Percentiles rank a stretch among this genome's conserved stretches.
These are phyloP conservation scores for Zizania palustris DNA, from an alignment of 202 grass and related monocot species.

Conservation along the genomic window DNA sequence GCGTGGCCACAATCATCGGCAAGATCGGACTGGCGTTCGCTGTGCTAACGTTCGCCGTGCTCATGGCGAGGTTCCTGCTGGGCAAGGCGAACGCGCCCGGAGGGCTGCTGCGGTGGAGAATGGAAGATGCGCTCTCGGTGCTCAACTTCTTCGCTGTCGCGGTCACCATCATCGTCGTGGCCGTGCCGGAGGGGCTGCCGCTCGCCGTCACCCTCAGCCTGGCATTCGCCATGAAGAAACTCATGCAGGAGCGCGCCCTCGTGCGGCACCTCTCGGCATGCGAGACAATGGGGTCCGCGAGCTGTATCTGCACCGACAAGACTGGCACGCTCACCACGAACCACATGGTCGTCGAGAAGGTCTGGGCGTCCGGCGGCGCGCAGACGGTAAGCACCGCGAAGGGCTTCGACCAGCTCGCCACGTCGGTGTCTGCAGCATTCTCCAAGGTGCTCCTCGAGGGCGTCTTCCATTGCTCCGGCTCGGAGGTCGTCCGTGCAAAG, in stretches of 20 bases:
- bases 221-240: slow-evolving; percentile 95
- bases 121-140: slow-evolving; percentile 67
- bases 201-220: slow-evolving; percentile 92
- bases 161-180: slow-evolving; percentile 87
- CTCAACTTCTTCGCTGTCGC: slow-evolving; percentile 89
- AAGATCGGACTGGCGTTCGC: slow-evolving; percentile 90
- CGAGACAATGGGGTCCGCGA: slow-evolving; percentile 96
- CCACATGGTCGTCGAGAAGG: slow-evolving; percentile 98
- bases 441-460: slow-evolving; percentile 64
- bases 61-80: slow-evolving; percentile 63
- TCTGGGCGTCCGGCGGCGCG: slow-evolving; percentile 60
- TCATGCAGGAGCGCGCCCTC: slow-evolving; percentile 94
- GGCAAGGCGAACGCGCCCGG: slow-evolving; percentile 38
- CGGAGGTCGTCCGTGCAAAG: slow-evolving; percentile 76
- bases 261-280: slow-evolving; percentile 90
- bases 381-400: slow-evolving; percentile 53
- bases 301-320: slow-evolving; percentile 98
- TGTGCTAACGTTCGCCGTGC: slow-evolving; percentile 74
- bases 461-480: slow-evolving; percentile 75
- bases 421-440: slow-evolving; percentile 52
- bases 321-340: slow-evolving; percentile 94
- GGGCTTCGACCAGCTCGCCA: slow-evolving; percentile 51
- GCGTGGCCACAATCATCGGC: slow-evolving; percentile 95
- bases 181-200: slow-evolving; percentile 88
- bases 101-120: slow-evolving; percentile 52